phyloP scores from a whole-genome alignment of 2,329 filamentous ascomycete genomes.

The Coleophoma eucalyptorum region DNA sequence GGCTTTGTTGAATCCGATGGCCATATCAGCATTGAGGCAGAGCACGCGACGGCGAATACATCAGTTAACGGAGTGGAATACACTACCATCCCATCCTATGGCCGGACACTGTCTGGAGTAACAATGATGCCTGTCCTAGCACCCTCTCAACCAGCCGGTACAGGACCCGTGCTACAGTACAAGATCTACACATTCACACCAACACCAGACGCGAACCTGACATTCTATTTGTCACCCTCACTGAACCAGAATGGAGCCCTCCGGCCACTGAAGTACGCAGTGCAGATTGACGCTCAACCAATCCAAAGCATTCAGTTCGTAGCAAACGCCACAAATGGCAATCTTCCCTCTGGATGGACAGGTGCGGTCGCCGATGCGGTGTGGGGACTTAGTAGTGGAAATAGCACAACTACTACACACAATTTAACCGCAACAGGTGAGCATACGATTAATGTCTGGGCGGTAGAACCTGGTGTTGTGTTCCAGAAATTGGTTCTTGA shows the following conservation, averaged over 20 bases:
- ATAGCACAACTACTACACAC: conserved; percentile 24
- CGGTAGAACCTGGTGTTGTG: conserved; percentile 30
- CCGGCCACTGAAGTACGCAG: conserved; percentile 46
- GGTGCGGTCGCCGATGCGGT: conserved; percentile 20
- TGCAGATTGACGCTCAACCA: conserved; percentile 36
- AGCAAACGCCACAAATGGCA: conserved; percentile 13
- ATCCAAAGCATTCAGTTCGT: conserved; percentile 31
- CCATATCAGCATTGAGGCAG: conserved; percentile 51
- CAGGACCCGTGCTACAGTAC: conserved; percentile 55
- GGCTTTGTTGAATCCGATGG: conserved; percentile 62
- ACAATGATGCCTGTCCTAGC: conserved; percentile 50
- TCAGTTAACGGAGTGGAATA: conserved; percentile 36
- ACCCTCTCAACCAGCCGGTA: conserved; percentile 42
- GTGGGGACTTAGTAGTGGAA: conserved; percentile 21
- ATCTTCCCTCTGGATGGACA: conserved; percentile 16
- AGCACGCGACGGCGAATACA: conserved; percentile 41
- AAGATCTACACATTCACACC: conserved; percentile 57
- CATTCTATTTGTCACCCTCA: conserved; percentile 47
- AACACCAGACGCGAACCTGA: conserved; percentile 28
- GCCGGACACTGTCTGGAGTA: conserved; percentile 55
- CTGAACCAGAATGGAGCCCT: conserved; percentile 44
- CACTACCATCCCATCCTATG: conserved; percentile 48
- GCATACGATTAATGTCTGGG: conserved; percentile 31
- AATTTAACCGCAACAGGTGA: conserved; percentile 11
- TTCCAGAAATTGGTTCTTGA: conserved; percentile 37